phyloP scores from a whole-genome alignment of 2,329 filamentous ascomycete species.

The Nigrospora osmanthi region DNA sequence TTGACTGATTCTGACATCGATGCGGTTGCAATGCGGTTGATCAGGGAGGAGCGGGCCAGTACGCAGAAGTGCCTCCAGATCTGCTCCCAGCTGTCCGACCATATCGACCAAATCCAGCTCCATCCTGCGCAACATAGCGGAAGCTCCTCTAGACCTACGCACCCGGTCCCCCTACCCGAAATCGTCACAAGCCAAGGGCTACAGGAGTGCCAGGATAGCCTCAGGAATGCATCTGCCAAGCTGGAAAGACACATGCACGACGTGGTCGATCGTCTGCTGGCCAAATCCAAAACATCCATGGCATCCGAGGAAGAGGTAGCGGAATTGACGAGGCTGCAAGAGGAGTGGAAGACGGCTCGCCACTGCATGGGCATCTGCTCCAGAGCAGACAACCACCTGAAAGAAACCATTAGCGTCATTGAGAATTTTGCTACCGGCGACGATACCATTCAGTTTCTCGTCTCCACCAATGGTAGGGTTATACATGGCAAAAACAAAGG shows the following conservation, averaged over 20 bases:
- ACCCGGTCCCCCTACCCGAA: constrained; percentile 12
- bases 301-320: constrained; percentile 18
- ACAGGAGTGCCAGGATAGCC: constrained; percentile 24
- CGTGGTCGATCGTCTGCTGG: constrained; percentile 17
- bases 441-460: not conserved
- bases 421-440: not conserved
- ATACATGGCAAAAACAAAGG: not conserved
- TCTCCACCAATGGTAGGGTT: not conserved
- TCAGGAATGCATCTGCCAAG: constrained; percentile 12
- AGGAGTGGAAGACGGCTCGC: constrained; percentile 23
- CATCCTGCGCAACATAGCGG: not conserved
- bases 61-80: constrained; percentile 25
- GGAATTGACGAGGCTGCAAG: constrained; percentile 23
- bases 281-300: constrained; percentile 18
- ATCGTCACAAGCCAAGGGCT: constrained; percentile 21
- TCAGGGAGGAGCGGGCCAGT: constrained; percentile 24
- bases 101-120: constrained; percentile 18
- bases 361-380: not conserved
- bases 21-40: constrained; percentile 16
- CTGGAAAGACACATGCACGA: not conserved
- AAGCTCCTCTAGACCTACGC: not conserved
- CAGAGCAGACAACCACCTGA: not conserved
- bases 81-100: constrained; percentile 21
- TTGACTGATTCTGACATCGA: constrained; percentile 11
- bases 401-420: not conserved